Percentiles rank a stretch among this genome's conserved stretches.
Conservation (phyloP, 148 eudicot species). For the Silene conica region DNA sequence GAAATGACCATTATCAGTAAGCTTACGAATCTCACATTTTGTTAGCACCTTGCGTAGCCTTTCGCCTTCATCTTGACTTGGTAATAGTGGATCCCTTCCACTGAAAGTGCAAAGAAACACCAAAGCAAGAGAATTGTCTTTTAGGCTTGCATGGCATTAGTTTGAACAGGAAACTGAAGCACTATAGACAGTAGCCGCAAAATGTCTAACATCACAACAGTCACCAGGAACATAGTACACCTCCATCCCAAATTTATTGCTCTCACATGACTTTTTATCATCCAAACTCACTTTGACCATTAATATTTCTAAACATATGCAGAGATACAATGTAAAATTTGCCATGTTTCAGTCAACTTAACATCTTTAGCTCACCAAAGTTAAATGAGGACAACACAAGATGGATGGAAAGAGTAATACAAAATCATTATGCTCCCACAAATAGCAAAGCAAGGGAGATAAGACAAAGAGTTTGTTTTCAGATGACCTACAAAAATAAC, state of each 20-base stretch:
- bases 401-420: too few species aligned
- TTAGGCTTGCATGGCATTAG: neutral
- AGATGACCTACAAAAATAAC: too few species aligned
- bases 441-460: too few species aligned
- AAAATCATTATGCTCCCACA: too few species aligned
- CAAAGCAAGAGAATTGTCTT: neutral
- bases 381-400: too few species aligned
- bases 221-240: neutral
- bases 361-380: too few species aligned
- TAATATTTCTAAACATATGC: too few species aligned
- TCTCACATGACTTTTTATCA: too few species aligned
- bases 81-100: slow-evolving; percentile 34
- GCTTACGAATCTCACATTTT: slow-evolving; percentile 66
- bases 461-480: too few species aligned
- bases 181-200: neutral
- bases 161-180: neutral
- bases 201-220: neutral
- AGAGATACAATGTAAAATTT: too few species aligned
- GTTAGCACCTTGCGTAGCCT: slow-evolving; percentile 50
- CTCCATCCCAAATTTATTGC: neutral
- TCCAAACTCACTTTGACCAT: too few species aligned
- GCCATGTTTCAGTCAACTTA: too few species aligned
- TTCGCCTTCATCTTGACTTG: slow-evolving; percentile 76
- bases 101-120: slow-evolving; percentile 15
- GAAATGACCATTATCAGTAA: slow-evolving; percentile 60